Evolutionary conservation across 495 filamentous ascomycete genomes (phyloP).

Genomic region (Penicillium paradoxum): DNA sequence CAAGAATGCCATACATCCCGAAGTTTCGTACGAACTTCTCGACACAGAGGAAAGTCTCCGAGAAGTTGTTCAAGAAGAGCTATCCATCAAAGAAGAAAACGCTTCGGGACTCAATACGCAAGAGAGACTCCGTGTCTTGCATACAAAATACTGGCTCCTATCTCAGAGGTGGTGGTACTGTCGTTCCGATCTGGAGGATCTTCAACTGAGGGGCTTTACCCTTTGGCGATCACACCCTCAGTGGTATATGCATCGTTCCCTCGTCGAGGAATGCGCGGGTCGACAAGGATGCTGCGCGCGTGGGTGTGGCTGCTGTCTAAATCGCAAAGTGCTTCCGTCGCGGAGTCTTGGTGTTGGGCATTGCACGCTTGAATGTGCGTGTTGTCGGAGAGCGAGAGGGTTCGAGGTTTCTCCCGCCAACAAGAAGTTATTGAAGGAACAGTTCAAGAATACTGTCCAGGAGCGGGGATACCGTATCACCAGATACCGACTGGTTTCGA

Average conservation of each 20-base stretch:
- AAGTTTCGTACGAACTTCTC: not conserved
- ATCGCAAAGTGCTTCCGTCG: not conserved
- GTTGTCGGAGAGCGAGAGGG: not conserved
- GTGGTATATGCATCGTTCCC: constrained; percentile 7
- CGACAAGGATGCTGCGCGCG: constrained; percentile 6
- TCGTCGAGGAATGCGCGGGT: constrained; percentile 5
- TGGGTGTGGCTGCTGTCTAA: constrained; percentile 5
- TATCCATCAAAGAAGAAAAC: not conserved
- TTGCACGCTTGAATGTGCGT: constrained; percentile 9
- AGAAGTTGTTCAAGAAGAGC: not conserved
- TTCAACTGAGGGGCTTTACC: not conserved
- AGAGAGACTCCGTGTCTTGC: not conserved
- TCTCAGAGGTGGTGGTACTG: not conserved
- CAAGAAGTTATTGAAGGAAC: not conserved
- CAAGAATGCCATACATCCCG: not conserved
- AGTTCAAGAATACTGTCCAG: not conserved
- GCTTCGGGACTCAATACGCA: not conserved
- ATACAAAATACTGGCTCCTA: not conserved
- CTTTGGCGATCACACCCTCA: constrained; percentile 2
- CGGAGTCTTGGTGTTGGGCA: constrained; percentile 6
- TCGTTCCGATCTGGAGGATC: not conserved
- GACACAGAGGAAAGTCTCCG: not conserved
- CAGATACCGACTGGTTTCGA: not conserved
- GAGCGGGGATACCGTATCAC: not conserved
- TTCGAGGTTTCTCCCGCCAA: not conserved